Evolutionary conservation across 1,284 basidiomycete genomes (phyloP), one percentile per base, ranked within the genome.

Genomic region (Boletellus sp.): DNA sequence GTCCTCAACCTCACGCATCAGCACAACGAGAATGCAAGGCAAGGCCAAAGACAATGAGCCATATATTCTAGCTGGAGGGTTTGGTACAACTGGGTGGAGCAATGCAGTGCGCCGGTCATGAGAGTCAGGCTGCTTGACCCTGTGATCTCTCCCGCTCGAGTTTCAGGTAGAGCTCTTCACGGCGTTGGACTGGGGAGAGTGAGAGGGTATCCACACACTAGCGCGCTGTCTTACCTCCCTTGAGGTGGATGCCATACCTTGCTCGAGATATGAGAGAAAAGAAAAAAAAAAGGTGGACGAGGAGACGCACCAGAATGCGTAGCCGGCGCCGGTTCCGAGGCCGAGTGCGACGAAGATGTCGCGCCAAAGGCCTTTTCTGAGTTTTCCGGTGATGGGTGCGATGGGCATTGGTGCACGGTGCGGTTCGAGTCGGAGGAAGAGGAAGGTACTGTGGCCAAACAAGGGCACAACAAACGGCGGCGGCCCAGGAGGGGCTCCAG

Each of bases 351-450:
- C 73, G 45, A 79, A 74, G 54, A 92, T 58, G 65, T 93, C 91
- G 52, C 89, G 78, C 79, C 88, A 88, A 69, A 92, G 80, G 58
- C 81, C 77, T 73, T 92, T 93, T 73, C 90, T 87, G 70, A 92
- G 85, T 72, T 81, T 91, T 67, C 90, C 91, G 47, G 85, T 85
- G 69, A 93, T 91, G 58, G 91, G 90, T 54, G 87, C 84, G 64
- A 93, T 85, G 62, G 86, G 68, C 85, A 89, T 89, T 53, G 46
- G 49, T 33, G 51, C 26, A 30, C 20, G 48, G 25, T 56, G 49
- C 58, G 61, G 61, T 67, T 39, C 42, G 45, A 61, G 61, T 52
- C 66, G 66, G 64, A 53, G 41, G 37, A 16, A n/a, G 17, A 14
- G 25, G 16, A 17, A 26, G 47, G 50, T 45, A 44, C 43, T 41